These are phyloP conservation scores for Phytopythium helicoides DNA, from an alignment of 352 stramenopile species.

Conservation along the genomic window DNA sequence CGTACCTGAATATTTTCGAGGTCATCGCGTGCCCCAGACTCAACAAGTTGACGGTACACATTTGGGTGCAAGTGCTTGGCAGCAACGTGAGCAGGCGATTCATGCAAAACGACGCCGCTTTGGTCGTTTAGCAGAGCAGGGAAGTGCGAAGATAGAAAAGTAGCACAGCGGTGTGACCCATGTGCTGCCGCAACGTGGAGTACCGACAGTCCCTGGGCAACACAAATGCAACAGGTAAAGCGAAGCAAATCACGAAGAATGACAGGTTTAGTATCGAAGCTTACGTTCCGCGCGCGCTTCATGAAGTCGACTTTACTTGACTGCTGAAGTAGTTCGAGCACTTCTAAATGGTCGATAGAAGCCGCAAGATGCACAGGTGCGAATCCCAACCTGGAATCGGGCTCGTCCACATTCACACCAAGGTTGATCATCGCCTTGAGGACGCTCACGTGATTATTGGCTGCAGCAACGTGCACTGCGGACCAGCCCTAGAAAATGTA, in stretches of 20 bases:
- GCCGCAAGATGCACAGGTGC: slow-evolving; percentile 59
- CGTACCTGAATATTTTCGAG: slow-evolving; percentile 60
- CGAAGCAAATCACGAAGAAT: not conserved
- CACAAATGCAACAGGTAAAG: not conserved
- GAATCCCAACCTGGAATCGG: slow-evolving; percentile 47
- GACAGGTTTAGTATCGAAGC: not conserved
- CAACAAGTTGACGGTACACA: slow-evolving; percentile 38
- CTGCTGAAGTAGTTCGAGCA: slow-evolving; percentile 37
- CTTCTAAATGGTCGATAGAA: slow-evolving; percentile 46
- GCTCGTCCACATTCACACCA: slow-evolving; percentile 40
- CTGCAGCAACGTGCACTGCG: slow-evolving; percentile 50
- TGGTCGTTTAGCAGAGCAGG: slow-evolving; percentile 34
- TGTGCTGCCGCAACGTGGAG: slow-evolving; percentile 54
- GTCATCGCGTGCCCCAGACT: slow-evolving; percentile 33
- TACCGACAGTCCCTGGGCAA: slow-evolving; percentile 41
- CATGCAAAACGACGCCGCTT: slow-evolving; percentile 36
- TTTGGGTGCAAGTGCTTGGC: slow-evolving; percentile 43
- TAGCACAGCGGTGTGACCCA: slow-evolving; percentile 41
- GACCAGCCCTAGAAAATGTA: slow-evolving; percentile 46
- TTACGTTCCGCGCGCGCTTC: slow-evolving; percentile 45
- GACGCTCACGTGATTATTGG: slow-evolving; percentile 46
- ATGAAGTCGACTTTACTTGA: slow-evolving; percentile 46
- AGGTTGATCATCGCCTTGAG: slow-evolving; percentile 44
- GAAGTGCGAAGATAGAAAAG: slow-evolving; percentile 38
- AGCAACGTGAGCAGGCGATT: slow-evolving; percentile 61